Conservation (phyloP, 1,139 yeast genomes). For the Fermentozyma sake region DNA sequence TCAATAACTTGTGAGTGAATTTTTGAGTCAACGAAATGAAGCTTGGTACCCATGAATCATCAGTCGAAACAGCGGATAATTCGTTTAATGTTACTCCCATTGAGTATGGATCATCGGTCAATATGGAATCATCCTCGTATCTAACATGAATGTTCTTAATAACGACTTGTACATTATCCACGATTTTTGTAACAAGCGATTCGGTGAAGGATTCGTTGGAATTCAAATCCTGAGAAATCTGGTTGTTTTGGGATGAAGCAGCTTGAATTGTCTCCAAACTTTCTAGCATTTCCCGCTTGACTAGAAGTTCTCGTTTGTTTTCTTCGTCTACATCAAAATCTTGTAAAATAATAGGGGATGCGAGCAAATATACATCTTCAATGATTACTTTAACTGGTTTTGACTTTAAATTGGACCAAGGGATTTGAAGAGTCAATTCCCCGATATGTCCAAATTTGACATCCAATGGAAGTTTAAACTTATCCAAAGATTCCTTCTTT, state of each 20-base stretch:
- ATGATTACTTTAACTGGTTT: constrained; percentile 91
- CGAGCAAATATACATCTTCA: constrained; percentile 81
- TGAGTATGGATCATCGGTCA: constrained; percentile 71
- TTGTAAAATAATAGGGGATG: constrained; percentile 59
- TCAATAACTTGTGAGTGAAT: constrained; percentile 72
- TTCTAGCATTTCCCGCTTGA: constrained; percentile 65
- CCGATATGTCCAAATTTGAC: constrained; percentile 93
- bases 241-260: constrained; percentile 39
- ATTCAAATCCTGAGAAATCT: constrained; percentile 38
- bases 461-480: constrained; percentile 78
- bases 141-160: constrained; percentile 88
- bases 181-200: constrained; percentile 79
- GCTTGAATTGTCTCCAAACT: constrained; percentile 59
- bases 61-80: constrained; percentile 88
- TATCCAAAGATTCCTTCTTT: constrained; percentile 80
- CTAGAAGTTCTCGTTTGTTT: constrained; percentile 52
- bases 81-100: constrained; percentile 81
- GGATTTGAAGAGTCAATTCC: constrained; percentile 83
- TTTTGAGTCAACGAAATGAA: constrained; percentile 71
- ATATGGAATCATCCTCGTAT: constrained; percentile 74
- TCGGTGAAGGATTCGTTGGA: constrained; percentile 81
- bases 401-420: constrained; percentile 92
- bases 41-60: constrained; percentile 78
- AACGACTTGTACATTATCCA: constrained; percentile 91
- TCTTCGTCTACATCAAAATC: constrained; percentile 66